phyloP scores from a whole-genome alignment of 495 filamentous ascomycete species.

The Cairneyella variabilis region DNA sequence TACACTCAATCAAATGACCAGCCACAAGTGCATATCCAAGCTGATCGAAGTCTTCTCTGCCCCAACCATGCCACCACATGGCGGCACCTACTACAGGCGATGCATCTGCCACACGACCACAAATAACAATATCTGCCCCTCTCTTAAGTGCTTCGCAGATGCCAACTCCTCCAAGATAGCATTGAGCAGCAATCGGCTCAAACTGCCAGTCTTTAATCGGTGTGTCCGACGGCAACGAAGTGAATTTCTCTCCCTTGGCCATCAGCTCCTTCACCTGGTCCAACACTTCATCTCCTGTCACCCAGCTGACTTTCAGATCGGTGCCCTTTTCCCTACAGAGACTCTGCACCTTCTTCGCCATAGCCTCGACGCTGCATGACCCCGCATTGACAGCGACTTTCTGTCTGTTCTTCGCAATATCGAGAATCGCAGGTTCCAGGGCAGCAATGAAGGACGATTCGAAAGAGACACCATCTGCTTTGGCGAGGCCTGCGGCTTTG shows the following conservation, averaged over 20 bases:
- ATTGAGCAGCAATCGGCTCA: slow-evolving; percentile 51
- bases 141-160: slow-evolving; percentile 44
- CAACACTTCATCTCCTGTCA: too few species aligned
- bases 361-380: too few species aligned
- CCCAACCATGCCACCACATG: slow-evolving; percentile 31
- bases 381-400: too few species aligned
- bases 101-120: slow-evolving; percentile 53
- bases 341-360: too few species aligned
- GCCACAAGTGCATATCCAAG: slow-evolving; percentile 49
- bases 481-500: background rate
- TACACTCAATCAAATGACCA: slow-evolving; percentile 55
- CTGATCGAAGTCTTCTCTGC: slow-evolving; percentile 42
- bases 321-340: too few species aligned
- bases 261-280: slow-evolving; percentile 29
- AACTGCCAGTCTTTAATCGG: slow-evolving; percentile 38
- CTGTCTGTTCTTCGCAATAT: too few species aligned
- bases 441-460: slow-evolving; percentile 51
- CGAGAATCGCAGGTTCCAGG: slow-evolving; percentile 49
- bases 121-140: slow-evolving; percentile 56
- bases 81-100: slow-evolving; percentile 49
- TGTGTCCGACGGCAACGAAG: background rate
- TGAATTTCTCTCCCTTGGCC: slow-evolving; percentile 3
- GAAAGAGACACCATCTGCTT: slow-evolving; percentile 26
- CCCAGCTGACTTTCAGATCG: too few species aligned
- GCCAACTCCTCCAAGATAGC: slow-evolving; percentile 47